Evolutionary conservation across 2,329 filamentous ascomycete genomes (phyloP), one percentile per base, ranked within the genome.

Genomic region (Colletotrichum australisinense): DNA sequence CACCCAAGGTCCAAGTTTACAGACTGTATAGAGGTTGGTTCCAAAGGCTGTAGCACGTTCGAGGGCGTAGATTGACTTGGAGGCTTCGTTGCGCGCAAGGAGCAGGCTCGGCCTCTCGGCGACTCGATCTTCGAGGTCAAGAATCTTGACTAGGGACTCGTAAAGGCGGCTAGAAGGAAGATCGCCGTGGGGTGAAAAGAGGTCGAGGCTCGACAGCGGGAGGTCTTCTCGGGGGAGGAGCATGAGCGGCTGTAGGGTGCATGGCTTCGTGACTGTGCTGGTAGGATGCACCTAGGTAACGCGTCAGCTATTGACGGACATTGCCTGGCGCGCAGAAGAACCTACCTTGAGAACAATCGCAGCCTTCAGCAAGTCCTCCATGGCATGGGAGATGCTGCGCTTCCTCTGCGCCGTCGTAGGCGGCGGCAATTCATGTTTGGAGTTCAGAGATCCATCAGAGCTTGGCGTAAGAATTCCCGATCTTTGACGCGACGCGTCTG

Each of bases 1-100:
- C 26, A 93, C 86, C 92, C 93, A 94, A 24, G 84, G 81, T 2
- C 90, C 92, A 56, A 97, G 84, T 77, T 89, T 91, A 80, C 92
- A 95, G 30, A 94, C 80, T 12, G 90, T 89, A 79, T 94, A 95
- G 4, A 93, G 84, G 1, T 88, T 88, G n/a, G 55, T 30, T 16
- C 49, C 55, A 5, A 30, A 30, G 59, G 84, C 81, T 19, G 86
- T 84, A 46, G 93, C 90, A 28, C 90, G 87, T 83, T 95, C 93
- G n/a, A 94, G 83, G 14, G 88, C 92, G 79, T 90, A 93, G 0
- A 89, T 75, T 46, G 84, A 85, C 69, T 86, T 84, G 73, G 86
- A 87, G 30, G 86, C 83, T 56, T 92, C 89, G 57, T 89, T 86
- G 71, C 89, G 86, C 32, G 90, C 91, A 72, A 94, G 84, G 11